Evolutionary conservation across 1,139 yeast genomes (phyloP), one percentile per base, ranked within the genome.

Genomic region (Hanseniaspora sp.): DNA sequence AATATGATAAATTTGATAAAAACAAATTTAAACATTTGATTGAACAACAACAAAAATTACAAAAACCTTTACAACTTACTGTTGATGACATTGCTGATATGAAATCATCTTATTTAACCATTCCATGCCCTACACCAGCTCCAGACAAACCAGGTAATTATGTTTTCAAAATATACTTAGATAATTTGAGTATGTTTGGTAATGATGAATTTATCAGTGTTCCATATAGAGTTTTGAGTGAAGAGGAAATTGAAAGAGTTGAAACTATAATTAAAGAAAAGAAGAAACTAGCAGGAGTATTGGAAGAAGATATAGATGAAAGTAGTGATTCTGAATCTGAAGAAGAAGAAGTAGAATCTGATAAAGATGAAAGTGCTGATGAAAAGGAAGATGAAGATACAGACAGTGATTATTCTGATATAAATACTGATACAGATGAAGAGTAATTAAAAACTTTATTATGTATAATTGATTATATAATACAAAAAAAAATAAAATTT

Each of bases 131-230:
- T 13, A 73, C 78, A 54, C 86, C 94, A 55, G 78, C 95, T 4
- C 95, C 96, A 12, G 76, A 76, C 34, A 73, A 73, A 54, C 70
- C 71, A 31, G 95, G 94, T 38, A 71, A 70, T 30, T 79, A 71
- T 63, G 79, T 77, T 60, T 86, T 83, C 74, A 74, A 90, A 68
- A 70, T 84, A 39, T 66, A 81, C 23, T 67, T 84, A 62, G 82
- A 78, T 64, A 80, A 82, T 56, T 74, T 83, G 56, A 79, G 82
- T 48, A 84, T 83, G 66, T 84, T 80, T 64, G 87, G 90, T 4
- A 70, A 77, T 31, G 95, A 84, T 65, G 67, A 83, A 23, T 92
- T 83, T 63, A 74, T 82, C 58, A 84, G 87, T 12, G 64, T 84
- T 56, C 72, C 71, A 37, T 75, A 84, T 80, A 72, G 74, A 18